These are phyloP conservation scores for Brassica hybrid DNA, from an alignment of 441 rosid species.

Conservation along the genomic window DNA sequence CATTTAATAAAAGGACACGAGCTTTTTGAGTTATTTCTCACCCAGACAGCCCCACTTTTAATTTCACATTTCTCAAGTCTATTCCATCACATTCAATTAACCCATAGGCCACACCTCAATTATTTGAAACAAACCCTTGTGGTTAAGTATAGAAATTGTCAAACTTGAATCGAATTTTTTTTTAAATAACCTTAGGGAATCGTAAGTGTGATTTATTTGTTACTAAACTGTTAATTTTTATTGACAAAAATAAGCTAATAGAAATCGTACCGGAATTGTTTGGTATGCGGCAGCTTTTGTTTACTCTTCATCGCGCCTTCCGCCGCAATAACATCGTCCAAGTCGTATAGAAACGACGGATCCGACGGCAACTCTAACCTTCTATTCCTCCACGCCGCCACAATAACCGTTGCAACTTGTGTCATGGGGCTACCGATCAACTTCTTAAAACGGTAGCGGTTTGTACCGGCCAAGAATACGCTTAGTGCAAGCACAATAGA, in stretches of 20 bases:
- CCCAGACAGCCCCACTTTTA: conserved; percentile 37
- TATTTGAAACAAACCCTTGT: conserved; percentile 14
- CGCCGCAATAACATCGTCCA: conserved; percentile 57
- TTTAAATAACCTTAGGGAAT: neutral
- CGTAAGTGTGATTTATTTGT: conserved; percentile 10
- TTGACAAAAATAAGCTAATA: neutral
- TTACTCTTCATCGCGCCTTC: conserved; percentile 59
- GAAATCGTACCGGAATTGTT: conserved; percentile 67
- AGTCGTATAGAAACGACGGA: conserved; percentile 52
- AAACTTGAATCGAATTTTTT: neutral
- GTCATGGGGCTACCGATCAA: conserved; percentile 90
- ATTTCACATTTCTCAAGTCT: conserved; percentile 22
- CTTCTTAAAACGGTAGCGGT: conserved; percentile 78
- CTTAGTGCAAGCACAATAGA: conserved; percentile 63
- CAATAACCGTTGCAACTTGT: conserved; percentile 72
- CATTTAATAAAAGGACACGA: conserved; percentile 24
- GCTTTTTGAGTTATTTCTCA: conserved; percentile 38
- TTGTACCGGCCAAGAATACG: conserved; percentile 75
- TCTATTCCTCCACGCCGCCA: conserved; percentile 75
- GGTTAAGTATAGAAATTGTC: neutral
- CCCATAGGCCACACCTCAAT: conserved; percentile 25
- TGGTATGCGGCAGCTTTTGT: conserved; percentile 71
- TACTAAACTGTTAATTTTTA: neutral
- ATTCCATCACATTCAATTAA: conserved; percentile 26
- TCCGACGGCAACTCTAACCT: conserved; percentile 63